phyloP scores from a whole-genome alignment of 352 stramenopile species.

The Pythium monospermum region DNA sequence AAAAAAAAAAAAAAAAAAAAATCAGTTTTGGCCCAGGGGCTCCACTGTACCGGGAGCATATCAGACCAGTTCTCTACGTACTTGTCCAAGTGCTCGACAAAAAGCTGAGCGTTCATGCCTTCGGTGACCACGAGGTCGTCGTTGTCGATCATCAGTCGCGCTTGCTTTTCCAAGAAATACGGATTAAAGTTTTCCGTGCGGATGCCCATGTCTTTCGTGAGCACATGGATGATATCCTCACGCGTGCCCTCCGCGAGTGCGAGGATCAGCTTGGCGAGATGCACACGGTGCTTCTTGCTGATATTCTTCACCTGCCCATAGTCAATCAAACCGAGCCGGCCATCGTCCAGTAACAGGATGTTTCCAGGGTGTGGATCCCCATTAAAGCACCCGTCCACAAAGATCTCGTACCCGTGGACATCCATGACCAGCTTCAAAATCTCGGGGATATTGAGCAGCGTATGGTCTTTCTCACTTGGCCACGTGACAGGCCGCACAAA shows the following conservation, averaged over 20 bases:
- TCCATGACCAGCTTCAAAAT: slow-evolving; percentile 86
- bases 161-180: slow-evolving; percentile 83
- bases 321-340: slow-evolving; percentile 87
- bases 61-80: slow-evolving; percentile 17
- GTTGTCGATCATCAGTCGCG: slow-evolving; percentile 83
- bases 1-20: not conserved
- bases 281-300: slow-evolving; percentile 49
- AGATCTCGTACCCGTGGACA: slow-evolving; percentile 91
- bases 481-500: slow-evolving; percentile 58
- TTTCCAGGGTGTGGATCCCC: slow-evolving; percentile 90
- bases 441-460: slow-evolving; percentile 75
- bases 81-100: slow-evolving; percentile 81
- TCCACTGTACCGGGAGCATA: not conserved
- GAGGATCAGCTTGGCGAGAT: slow-evolving; percentile 82
- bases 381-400: slow-evolving; percentile 90
- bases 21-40: not conserved
- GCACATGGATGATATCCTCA: slow-evolving; percentile 69
- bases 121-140: slow-evolving; percentile 75
- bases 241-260: slow-evolving; percentile 64
- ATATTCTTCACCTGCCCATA: slow-evolving; percentile 91
- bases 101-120: slow-evolving; percentile 82
- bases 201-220: slow-evolving; percentile 77
- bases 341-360: slow-evolving; percentile 88
- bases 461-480: slow-evolving; percentile 33
- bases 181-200: slow-evolving; percentile 68